phyloP scores from a whole-genome alignment of 257 asterid species.

The Petrea volubilis region DNA sequence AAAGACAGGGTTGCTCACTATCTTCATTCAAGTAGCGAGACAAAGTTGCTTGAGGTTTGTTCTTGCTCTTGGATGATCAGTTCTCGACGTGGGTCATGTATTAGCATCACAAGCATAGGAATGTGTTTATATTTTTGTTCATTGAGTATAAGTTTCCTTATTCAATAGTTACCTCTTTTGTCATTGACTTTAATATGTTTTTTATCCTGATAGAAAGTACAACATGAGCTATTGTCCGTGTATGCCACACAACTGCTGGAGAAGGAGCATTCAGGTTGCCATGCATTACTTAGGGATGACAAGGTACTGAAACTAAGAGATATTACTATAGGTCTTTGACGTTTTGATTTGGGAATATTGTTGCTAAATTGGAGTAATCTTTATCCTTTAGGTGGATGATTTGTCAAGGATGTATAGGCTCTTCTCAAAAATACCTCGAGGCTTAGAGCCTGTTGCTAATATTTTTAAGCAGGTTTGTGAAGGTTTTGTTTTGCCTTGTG shows the following conservation, averaged over 20 bases:
- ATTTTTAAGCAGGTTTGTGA: constrained; percentile 71
- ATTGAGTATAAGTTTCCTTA: not conserved
- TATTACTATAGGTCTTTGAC: not conserved
- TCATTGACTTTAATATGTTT: not conserved
- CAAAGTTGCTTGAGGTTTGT: constrained; percentile 94
- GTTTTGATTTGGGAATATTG: constrained; percentile 11
- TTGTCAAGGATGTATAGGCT: constrained; percentile 98
- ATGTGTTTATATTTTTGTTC: not conserved
- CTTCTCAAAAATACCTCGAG: constrained; percentile 82
- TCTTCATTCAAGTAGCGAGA: constrained; percentile 95
- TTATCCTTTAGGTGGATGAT: constrained; percentile 69
- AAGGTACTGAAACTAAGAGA: constrained; percentile 52
- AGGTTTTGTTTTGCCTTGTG: constrained; percentile 13
- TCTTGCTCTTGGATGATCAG: constrained; percentile 23
- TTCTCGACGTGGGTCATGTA: not conserved
- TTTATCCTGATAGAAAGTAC: constrained; percentile 60
- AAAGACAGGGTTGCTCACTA: constrained; percentile 94
- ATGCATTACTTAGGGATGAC: constrained; percentile 91
- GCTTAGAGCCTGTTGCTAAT: constrained; percentile 84
- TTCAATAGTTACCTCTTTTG: not conserved
- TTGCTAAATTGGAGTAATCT: constrained; percentile 14
- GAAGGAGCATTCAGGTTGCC: constrained; percentile 99
- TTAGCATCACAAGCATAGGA: constrained; percentile 14
- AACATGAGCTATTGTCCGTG: constrained; percentile 85
- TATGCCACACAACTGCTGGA: constrained; percentile 93